Evolutionary conservation across 2,329 filamentous ascomycete species (phyloP).

Genomic region (Sclerotinia minor): DNA sequence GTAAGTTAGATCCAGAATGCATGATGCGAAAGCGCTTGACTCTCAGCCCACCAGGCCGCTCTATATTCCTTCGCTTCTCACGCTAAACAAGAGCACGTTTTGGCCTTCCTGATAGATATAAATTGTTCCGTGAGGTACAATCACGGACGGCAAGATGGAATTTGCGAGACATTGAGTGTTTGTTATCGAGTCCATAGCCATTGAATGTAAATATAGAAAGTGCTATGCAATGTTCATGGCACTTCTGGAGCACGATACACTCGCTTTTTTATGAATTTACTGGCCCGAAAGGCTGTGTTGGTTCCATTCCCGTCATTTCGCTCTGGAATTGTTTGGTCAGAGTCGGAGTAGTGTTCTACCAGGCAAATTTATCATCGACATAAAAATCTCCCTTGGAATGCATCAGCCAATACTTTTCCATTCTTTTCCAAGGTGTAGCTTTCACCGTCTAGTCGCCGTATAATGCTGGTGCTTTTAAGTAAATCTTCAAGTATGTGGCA

Average conservation of each 20-base stretch:
- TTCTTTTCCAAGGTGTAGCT: constrained; percentile 1
- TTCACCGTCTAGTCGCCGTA: background rate
- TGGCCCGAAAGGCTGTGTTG: constrained; percentile 1
- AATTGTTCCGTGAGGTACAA: background rate
- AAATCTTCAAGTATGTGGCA: background rate
- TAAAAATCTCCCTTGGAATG: background rate
- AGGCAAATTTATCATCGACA: background rate
- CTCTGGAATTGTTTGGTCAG: background rate
- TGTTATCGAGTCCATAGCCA: background rate
- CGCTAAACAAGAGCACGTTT: background rate
- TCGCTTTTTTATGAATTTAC: background rate
- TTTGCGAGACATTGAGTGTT: background rate
- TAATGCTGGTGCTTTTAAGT: background rate
- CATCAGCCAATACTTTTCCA: background rate
- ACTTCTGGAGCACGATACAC: background rate
- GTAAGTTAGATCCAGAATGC: background rate
- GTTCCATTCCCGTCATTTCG: background rate
- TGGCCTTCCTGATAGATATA: background rate
- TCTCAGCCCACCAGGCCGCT: background rate
- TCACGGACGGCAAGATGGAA: background rate
- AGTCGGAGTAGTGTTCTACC: background rate
- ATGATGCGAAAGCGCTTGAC: constrained; percentile 4
- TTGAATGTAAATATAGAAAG: constrained; percentile 11
- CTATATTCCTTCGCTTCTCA: background rate
- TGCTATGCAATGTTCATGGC: background rate